Evolutionary conservation across 1,139 yeast species (phyloP).

Genomic region (Pichia sp.): DNA sequence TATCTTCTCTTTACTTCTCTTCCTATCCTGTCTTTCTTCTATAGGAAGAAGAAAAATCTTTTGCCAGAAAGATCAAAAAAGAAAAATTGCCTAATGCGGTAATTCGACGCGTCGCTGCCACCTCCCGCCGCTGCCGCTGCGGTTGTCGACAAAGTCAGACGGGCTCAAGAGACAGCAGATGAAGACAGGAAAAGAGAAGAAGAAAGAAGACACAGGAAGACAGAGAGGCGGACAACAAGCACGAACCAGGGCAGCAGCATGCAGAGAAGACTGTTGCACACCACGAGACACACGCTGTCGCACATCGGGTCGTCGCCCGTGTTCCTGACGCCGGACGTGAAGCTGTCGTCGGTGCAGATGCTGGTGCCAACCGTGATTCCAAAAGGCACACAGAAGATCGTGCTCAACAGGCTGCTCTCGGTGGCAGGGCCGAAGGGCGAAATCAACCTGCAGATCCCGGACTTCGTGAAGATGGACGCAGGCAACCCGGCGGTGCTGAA

Average conservation of each 20-base stretch:
- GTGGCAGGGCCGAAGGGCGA: conserved; percentile 80
- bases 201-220: background rate
- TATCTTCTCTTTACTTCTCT: no score
- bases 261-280: conserved; percentile 33
- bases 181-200: background rate
- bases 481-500: conserved; percentile 33
- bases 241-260: conserved; percentile 1
- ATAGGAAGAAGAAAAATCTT: no score
- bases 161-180: background rate
- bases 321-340: conserved; percentile 50
- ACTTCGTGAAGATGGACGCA: conserved; percentile 46
- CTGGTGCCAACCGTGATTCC: conserved; percentile 52
- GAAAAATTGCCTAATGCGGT: no score
- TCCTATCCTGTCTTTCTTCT: no score
- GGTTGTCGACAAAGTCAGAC: background rate
- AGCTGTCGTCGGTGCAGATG: conserved; percentile 34
- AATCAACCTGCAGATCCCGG: conserved; percentile 62
- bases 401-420: conserved; percentile 57
- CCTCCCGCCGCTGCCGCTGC: no score
- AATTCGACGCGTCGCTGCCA: no score
- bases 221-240: background rate
- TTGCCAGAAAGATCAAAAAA: no score
- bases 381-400: conserved; percentile 60
- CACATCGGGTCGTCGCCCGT: conserved; percentile 63
- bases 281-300: conserved; percentile 34